Evolutionary conservation across 495 filamentous ascomycete genomes (phyloP), one percentile per base, ranked within the genome.

Genomic region (Immersiella caudata): DNA sequence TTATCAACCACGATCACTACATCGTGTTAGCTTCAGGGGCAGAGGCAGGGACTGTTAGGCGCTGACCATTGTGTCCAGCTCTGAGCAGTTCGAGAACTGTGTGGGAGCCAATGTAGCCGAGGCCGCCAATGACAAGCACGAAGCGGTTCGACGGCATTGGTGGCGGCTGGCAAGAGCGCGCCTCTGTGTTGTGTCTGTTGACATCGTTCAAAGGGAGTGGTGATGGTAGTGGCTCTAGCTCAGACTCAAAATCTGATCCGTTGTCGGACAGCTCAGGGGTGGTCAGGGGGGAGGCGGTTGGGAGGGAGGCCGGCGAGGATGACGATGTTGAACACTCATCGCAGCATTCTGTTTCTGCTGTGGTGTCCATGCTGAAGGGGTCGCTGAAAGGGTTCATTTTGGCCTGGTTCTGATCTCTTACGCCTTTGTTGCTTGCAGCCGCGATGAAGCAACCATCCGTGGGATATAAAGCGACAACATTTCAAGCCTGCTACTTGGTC

Each of bases 51-150:
- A 20, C n/a, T 26, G 29, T 24, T 29, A 35, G 26, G 22, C 9
- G 49, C 46, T 52, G 33, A 71, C 73, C 86, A 74, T 89, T 88
- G 75, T 87, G 85, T 21, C 82, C 82, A 21, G 81, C 83, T 63
- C 89, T 85, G 56, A 90, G 79, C 36, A 90, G 76, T 71, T 90
- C 88, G 49, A 89, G 74, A 55, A 82, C 82, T 6, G 88, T 89
- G 76, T 89, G 88, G 58, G 84, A 87, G 64, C 88, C 88, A 69
- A 90, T 89, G 71, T 89, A 90, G 5, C 88, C 88, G 21, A 88
- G 79, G 9, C 88, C 88, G n/a, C 88, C 88, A 52, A 87, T 86
- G 58, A 89, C 86, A 21, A 89, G 81, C 63, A 88, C 85, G 74
- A 71, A 78, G n/a, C n/a, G 67, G 20, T 66, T 62, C 18, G 65